Evolutionary conservation across 2,329 filamentous ascomycete genomes (phyloP).

Genomic region (Clonostachys rhizophaga): DNA sequence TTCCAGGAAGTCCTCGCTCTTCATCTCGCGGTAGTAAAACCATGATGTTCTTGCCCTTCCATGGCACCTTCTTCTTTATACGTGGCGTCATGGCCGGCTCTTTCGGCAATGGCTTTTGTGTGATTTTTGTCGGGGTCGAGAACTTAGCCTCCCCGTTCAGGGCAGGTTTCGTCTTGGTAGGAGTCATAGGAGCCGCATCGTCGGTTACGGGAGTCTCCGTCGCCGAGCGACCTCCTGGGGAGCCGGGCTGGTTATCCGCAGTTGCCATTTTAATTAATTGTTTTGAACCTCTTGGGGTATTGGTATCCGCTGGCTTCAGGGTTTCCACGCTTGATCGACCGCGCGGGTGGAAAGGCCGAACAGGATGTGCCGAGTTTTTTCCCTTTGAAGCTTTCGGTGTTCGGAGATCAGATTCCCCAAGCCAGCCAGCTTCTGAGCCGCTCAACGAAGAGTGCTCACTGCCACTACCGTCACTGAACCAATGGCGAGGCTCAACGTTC

Average conservation of each 20-base stretch:
- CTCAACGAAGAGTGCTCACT: constrained; percentile 74
- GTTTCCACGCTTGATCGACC: constrained; percentile 53
- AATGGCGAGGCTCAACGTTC: constrained; percentile 67
- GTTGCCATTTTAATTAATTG: not conserved
- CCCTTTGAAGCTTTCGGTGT: constrained; percentile 37
- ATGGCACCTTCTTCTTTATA: constrained; percentile 66
- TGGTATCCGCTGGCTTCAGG: constrained; percentile 28
- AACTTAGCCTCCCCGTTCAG: constrained; percentile 18
- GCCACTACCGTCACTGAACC: constrained; percentile 71
- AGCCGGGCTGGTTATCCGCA: constrained; percentile 10
- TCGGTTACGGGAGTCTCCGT: not conserved
- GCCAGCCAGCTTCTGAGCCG: constrained; percentile 54
- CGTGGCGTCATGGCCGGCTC: constrained; percentile 44
- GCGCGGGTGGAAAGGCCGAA: constrained; percentile 31
- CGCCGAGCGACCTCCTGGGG: not conserved
- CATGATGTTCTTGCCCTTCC: constrained; percentile 71
- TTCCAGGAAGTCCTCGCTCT: constrained; percentile 54
- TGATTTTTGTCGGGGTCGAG: constrained; percentile 25
- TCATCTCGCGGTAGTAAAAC: constrained; percentile 67
- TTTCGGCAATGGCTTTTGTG: constrained; percentile 27
- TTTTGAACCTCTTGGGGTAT: not conserved
- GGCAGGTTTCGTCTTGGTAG: constrained; percentile 10
- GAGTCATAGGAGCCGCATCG: constrained; percentile 12
- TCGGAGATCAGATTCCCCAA: constrained; percentile 39
- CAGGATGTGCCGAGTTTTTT: constrained; percentile 14